Percentiles rank a stretch among this genome's conserved stretches.
Conservation (phyloP, 2,329 filamentous ascomycete species). For the Tolypocladium pustulatum region DNA sequence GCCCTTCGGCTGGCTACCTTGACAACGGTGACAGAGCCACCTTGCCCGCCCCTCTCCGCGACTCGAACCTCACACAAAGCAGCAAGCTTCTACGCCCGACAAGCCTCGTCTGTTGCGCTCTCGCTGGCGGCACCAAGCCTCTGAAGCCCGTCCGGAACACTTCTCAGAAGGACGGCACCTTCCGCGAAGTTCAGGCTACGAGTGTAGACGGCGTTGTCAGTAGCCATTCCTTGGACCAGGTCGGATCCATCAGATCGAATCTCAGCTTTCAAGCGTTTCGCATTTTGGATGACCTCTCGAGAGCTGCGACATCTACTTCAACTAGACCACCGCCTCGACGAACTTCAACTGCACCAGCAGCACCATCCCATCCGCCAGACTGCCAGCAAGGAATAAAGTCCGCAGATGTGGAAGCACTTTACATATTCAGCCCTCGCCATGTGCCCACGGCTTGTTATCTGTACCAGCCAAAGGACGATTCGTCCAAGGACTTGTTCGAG, state of each 20-base stretch:
- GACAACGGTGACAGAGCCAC: too few species aligned
- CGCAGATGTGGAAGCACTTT: slow-evolving; percentile 1
- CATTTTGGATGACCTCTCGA: background rate
- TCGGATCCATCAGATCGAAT: background rate
- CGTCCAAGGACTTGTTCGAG: background rate
- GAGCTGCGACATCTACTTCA: background rate
- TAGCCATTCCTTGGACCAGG: background rate
- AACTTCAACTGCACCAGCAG: background rate
- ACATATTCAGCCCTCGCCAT: slow-evolving; percentile 6
- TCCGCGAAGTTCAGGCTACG: background rate
- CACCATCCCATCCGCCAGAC: background rate
- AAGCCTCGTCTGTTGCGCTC: background rate
- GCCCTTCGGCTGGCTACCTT: background rate
- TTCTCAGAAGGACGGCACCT: background rate
- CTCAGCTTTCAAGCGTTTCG: background rate
- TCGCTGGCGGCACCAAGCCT: background rate
- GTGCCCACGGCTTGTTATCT: slow-evolving; percentile 4
- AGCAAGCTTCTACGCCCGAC: background rate
- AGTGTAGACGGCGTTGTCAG: background rate
- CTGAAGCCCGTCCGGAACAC: background rate
- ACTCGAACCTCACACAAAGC: background rate
- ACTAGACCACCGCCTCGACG: background rate
- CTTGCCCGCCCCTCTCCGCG: background rate
- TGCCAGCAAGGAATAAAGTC: background rate
- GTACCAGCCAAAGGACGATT: background rate